Conservation (phyloP, 1,139 yeast species). For the Taiozyma sp. region DNA sequence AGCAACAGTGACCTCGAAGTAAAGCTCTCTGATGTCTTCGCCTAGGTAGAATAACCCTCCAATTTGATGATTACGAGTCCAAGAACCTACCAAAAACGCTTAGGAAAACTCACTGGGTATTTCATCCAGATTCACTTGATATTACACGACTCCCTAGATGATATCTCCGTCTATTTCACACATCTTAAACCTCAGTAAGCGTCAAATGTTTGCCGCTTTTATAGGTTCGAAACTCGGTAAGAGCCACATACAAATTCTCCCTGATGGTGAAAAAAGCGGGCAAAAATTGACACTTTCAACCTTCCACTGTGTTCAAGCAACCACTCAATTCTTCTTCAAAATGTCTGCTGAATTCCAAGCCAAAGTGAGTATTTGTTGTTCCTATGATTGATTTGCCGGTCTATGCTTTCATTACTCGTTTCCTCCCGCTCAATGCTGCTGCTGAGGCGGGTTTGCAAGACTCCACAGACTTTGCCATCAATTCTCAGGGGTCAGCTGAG, state of each 20-base stretch:
- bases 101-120: no score
- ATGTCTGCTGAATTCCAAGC: slow-evolving; percentile 1
- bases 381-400: neutral
- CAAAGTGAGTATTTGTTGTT: neutral
- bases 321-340: neutral
- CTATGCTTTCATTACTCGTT: neutral
- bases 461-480: neutral
- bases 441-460: neutral
- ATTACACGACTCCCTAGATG: no score
- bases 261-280: neutral
- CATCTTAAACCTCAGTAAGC: no score
- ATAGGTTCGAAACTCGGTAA: neutral
- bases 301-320: neutral
- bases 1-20: no score
- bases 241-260: neutral
- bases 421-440: neutral
- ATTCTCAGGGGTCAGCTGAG: neutral
- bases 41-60: no score
- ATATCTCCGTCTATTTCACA: no score
- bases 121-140: no score
- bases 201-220: no score
- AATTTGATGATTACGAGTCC: no score
- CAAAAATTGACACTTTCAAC: neutral
- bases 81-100: no score
- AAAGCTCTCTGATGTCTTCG: no score